phyloP scores from a whole-genome alignment of 768 basidiomycete species.

The Lentinula guzmanii region DNA sequence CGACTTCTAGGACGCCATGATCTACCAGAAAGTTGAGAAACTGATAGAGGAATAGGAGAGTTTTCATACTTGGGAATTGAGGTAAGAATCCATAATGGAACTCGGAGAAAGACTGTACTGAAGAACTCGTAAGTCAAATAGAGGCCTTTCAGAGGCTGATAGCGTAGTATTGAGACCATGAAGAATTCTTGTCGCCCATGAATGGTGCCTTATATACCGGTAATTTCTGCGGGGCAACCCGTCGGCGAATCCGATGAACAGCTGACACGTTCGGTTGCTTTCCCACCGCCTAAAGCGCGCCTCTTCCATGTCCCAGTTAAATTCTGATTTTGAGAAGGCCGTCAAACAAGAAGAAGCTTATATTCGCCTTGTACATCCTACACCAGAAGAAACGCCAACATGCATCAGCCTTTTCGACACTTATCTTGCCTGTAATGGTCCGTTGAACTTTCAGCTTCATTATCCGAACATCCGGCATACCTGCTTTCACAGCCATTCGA shows the following conservation, averaged over 20 bases:
- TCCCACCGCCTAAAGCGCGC: neutral
- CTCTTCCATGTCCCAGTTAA: conserved; percentile 20
- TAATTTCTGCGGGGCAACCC: neutral
- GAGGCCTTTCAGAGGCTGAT: conserved; percentile 45
- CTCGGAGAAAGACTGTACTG: conserved; percentile 31
- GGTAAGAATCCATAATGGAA: conserved; percentile 43
- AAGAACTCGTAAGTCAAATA: conserved; percentile 40
- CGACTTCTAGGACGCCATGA: conserved; percentile 37
- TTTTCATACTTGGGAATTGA: conserved; percentile 27
- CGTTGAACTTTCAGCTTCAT: conserved; percentile 10
- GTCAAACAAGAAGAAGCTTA: conserved; percentile 66
- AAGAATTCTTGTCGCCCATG: neutral
- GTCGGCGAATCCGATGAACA: neutral
- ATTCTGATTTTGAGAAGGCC: conserved; percentile 45
- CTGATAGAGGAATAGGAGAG: neutral
- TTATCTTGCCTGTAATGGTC: conserved; percentile 68
- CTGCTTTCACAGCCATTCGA: conserved; percentile 50
- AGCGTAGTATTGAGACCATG: conserved; percentile 26
- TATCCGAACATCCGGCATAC: neutral
- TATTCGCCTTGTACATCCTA: conserved; percentile 63
- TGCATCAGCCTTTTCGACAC: conserved; percentile 75
- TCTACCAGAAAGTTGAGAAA: conserved; percentile 15
- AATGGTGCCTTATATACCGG: neutral
- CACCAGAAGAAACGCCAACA: conserved; percentile 71
- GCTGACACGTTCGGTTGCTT: neutral